phyloP scores from a whole-genome alignment of 1,139 yeast species.

The Yarrowia galli region DNA sequence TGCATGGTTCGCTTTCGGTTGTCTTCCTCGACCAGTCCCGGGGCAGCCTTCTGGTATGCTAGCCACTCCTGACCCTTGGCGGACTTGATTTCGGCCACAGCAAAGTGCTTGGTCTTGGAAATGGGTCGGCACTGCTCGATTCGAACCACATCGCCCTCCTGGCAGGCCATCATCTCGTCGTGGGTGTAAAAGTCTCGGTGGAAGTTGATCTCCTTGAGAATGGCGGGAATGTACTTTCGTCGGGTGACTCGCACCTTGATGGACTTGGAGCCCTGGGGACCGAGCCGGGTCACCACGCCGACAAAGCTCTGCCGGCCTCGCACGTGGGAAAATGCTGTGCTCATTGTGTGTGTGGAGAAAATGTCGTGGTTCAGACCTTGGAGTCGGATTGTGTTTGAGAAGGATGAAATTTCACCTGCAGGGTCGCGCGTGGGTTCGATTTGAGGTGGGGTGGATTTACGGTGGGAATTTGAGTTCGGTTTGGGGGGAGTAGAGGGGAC shows the following conservation, averaged over 20 bases:
- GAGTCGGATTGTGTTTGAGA: not conserved
- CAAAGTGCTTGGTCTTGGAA: constrained; percentile 82
- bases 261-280: constrained; percentile 87
- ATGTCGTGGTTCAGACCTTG: not conserved
- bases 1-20: constrained; percentile 63
- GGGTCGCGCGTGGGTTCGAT: not conserved
- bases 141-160: constrained; percentile 95
- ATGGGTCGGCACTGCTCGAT: constrained; percentile 89
- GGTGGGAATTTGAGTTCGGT: not conserved
- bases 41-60: constrained; percentile 76
- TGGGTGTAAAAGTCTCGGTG: constrained; percentile 90
- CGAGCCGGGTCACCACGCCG: constrained; percentile 94
- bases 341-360: constrained; percentile 4
- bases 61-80: constrained; percentile 94
- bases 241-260: constrained; percentile 80
- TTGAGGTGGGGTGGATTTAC: not conserved
- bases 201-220: constrained; percentile 64
- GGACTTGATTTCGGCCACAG: constrained; percentile 91
- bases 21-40: constrained; percentile 65
- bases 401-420: constrained; percentile 5
- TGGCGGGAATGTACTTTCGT: constrained; percentile 45
- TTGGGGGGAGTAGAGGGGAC: too few relatives aligned
- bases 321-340: constrained; percentile 55
- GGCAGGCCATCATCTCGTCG: constrained; percentile 89
- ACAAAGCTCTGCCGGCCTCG: constrained; percentile 82